Evolutionary conservation across 2,329 filamentous ascomycete genomes (phyloP).

Genomic region (Berkeleyomyces rouxiae): DNA sequence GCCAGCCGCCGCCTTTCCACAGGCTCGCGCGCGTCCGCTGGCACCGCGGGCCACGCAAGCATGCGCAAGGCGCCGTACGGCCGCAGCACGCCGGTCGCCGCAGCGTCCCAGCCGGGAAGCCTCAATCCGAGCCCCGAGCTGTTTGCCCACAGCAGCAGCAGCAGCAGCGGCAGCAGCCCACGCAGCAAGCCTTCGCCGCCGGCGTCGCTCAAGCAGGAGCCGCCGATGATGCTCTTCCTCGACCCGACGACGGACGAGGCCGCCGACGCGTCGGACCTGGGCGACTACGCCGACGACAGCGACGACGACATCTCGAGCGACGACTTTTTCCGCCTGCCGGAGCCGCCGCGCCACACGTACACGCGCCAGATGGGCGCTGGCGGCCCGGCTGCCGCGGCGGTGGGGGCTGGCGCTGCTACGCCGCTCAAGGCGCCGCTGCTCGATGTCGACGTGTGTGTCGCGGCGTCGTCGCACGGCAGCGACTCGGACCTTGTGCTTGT

Average conservation of each 20-base stretch:
- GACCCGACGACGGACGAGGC: slow-evolving; percentile 6
- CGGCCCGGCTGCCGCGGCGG: not conserved
- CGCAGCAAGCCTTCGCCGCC: slow-evolving; percentile 7
- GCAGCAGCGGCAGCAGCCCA: not conserved
- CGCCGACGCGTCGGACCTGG: slow-evolving; percentile 8
- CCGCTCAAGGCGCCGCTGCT: slow-evolving; percentile 16
- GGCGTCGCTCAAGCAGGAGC: slow-evolving; percentile 8
- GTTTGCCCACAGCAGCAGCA: slow-evolving; percentile 14
- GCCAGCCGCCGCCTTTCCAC: slow-evolving; percentile 2
- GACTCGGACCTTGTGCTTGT: not conserved
- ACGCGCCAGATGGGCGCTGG: not conserved
- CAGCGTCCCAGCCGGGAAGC: not conserved
- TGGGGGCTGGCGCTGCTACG: not conserved
- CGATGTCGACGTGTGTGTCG: slow-evolving; percentile 4
- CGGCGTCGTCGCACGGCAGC: slow-evolving; percentile 1
- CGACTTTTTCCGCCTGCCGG: slow-evolving; percentile 13
- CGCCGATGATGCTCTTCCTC: slow-evolving; percentile 12
- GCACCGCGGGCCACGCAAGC: slow-evolving; percentile 7
- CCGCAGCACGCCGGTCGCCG: not conserved
- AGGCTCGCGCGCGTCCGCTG: slow-evolving; percentile 3
- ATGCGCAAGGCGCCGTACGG: slow-evolving; percentile 10
- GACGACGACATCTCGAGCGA: slow-evolving; percentile 16
- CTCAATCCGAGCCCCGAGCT: not conserved
- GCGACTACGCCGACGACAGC: slow-evolving; percentile 14
- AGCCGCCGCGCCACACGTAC: slow-evolving; percentile 10